These are phyloP conservation scores for Aspergillus neoniger DNA, from an alignment of 2,329 filamentous ascomycete species.

Conservation along the genomic window DNA sequence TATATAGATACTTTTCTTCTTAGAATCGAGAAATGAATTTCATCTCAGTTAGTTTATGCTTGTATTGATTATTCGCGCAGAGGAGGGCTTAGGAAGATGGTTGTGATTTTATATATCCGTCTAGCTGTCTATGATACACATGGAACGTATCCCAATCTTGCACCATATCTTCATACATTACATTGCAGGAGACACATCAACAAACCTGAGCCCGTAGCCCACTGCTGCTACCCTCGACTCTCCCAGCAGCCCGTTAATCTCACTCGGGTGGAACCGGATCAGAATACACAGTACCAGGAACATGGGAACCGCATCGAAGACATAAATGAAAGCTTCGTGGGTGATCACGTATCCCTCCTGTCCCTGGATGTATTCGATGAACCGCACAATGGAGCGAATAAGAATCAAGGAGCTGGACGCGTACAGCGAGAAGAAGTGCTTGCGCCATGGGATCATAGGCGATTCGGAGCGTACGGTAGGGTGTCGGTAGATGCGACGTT, in stretches of 20 bases:
- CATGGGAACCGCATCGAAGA: slow-evolving; percentile 37
- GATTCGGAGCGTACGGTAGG: slow-evolving; percentile 14
- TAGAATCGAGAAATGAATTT: no score
- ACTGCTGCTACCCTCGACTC: slow-evolving; percentile 2
- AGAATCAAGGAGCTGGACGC: slow-evolving; percentile 30
- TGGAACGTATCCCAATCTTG: not conserved
- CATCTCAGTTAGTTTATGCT: no score
- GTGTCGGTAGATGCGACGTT: slow-evolving; percentile 14
- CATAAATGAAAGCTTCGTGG: slow-evolving; percentile 33
- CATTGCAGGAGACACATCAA: not conserved
- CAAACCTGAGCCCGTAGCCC: slow-evolving; percentile 3
- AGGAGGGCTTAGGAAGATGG: no score
- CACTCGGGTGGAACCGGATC: slow-evolving; percentile 2
- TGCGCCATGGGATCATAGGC: slow-evolving; percentile 8
- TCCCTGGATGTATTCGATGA: slow-evolving; percentile 34
- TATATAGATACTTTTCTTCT: no score
- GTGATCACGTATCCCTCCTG: slow-evolving; percentile 27
- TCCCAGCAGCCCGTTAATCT: slow-evolving; percentile 4
- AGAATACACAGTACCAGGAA: slow-evolving; percentile 17
- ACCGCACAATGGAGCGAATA: slow-evolving; percentile 33
- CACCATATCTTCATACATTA: not conserved
- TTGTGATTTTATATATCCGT: not conserved
- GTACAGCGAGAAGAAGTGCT: slow-evolving; percentile 23
- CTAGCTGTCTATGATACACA: not conserved
- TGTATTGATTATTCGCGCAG: no score